Percentiles rank a stretch among this genome's conserved stretches.
phyloP scores from a whole-genome alignment of 768 basidiomycete species.

The Kwoniella mangroviensis region DNA sequence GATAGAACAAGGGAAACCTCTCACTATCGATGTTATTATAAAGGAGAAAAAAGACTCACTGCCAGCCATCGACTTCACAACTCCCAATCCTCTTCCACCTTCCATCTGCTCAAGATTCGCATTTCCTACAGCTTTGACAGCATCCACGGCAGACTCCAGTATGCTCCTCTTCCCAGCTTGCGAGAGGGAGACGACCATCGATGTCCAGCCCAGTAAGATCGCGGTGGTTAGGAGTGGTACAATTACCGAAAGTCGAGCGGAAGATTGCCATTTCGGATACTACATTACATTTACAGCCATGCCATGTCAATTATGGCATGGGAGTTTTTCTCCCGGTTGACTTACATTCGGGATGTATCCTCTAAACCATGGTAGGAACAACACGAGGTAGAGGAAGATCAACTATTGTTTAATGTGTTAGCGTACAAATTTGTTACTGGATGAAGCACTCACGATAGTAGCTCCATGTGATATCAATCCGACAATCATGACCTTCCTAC shows the following conservation, averaged over 20 bases:
- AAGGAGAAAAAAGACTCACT: too few relatives aligned
- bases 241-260: constrained; percentile 45
- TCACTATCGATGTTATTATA: too few relatives aligned
- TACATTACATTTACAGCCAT: too few relatives aligned
- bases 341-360: constrained; percentile 56
- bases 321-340: too few relatives aligned
- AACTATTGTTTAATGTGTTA: constrained; percentile 21
- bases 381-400: constrained; percentile 56
- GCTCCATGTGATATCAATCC: constrained; percentile 41
- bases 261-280: constrained; percentile 56
- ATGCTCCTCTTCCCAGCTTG: constrained; percentile 39
- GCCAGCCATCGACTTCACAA: constrained; percentile 42
- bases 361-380: constrained; percentile 52
- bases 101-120: constrained; percentile 22
- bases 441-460: constrained; percentile 46
- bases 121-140: constrained; percentile 33
- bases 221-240: constrained; percentile 51
- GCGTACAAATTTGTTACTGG: too few relatives aligned
- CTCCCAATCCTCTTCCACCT: constrained; percentile 33
- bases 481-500: constrained; percentile 35
- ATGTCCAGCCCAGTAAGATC: constrained; percentile 50
- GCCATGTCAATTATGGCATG: not conserved
- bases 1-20: too few relatives aligned
- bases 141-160: constrained; percentile 28
- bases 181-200: constrained; percentile 46